Evolutionary conservation across 2,329 filamentous ascomycete genomes (phyloP).

Genomic region (Aspergillus sp.): DNA sequence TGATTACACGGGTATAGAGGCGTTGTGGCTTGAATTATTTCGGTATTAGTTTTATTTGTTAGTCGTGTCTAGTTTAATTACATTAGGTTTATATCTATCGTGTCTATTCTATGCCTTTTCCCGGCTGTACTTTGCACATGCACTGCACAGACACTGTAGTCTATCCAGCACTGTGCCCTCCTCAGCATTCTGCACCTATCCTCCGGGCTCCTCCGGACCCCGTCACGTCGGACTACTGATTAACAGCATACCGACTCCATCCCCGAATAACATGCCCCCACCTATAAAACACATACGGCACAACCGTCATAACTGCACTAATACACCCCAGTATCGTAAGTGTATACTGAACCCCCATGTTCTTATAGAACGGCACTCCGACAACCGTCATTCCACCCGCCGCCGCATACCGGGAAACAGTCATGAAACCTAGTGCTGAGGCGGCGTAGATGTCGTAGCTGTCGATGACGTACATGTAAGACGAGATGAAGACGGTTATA

Average conservation of each 20-base stretch:
- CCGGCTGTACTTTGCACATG: no score
- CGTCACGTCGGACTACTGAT: neutral
- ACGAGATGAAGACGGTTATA: slow-evolving; percentile 45
- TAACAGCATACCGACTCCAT: slow-evolving; percentile 1
- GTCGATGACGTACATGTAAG: slow-evolving; percentile 55
- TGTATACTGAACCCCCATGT: slow-evolving; percentile 39
- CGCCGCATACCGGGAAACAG: slow-evolving; percentile 36
- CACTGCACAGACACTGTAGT: no score
- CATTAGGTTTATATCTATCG: neutral
- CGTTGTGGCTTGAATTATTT: neutral
- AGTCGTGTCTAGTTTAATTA: neutral
- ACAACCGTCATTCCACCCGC: slow-evolving; percentile 35
- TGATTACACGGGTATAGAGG: neutral
- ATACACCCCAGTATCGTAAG: slow-evolving; percentile 38
- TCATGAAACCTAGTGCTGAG: slow-evolving; percentile 40
- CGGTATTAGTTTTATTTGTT: neutral
- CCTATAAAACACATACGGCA: slow-evolving; percentile 33
- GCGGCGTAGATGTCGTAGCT: slow-evolving; percentile 49
- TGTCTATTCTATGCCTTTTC: neutral
- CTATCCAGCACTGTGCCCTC: no score
- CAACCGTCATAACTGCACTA: slow-evolving; percentile 33
- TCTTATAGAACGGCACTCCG: slow-evolving; percentile 34
- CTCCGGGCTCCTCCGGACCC: neutral
- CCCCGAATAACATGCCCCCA: neutral
- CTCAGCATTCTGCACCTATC: neutral